Conservation (phyloP, 2,329 filamentous ascomycete species). For the Botryotinia calthae region DNA sequence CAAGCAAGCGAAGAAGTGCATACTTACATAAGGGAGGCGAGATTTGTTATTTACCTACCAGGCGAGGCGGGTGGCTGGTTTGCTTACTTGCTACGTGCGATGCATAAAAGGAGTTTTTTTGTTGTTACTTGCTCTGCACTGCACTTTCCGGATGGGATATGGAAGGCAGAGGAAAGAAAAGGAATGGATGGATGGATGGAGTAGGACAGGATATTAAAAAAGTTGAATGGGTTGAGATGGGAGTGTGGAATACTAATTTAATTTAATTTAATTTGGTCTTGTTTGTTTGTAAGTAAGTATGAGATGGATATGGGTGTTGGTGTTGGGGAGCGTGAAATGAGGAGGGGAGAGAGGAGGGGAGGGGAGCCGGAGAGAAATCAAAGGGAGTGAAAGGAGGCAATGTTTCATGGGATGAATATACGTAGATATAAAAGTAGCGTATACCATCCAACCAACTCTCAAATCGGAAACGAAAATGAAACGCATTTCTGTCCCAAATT, state of each 20-base stretch:
- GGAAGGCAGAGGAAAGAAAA: neutral
- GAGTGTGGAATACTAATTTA: neutral
- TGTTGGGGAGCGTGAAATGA: neutral
- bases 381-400: too few species aligned
- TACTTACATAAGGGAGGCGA: neutral
- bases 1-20: too few species aligned
- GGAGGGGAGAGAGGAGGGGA: too few species aligned
- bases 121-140: neutral
- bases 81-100: neutral
- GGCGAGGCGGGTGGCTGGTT: neutral
- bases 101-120: conserved; percentile 1
- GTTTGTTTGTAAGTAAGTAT: neutral
- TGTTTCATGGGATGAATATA: too few species aligned
- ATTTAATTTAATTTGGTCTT: neutral
- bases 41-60: neutral
- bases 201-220: neutral
- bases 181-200: too few species aligned
- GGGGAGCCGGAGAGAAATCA: too few species aligned
- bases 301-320: neutral
- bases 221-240: neutral
- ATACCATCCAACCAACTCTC: too few species aligned
- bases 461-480: too few species aligned
- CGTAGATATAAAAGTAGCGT: too few species aligned
- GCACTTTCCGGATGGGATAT: neutral
- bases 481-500: too few species aligned